Conservation (phyloP, 2,329 filamentous ascomycete species). For the Colletotrichum karsti region DNA sequence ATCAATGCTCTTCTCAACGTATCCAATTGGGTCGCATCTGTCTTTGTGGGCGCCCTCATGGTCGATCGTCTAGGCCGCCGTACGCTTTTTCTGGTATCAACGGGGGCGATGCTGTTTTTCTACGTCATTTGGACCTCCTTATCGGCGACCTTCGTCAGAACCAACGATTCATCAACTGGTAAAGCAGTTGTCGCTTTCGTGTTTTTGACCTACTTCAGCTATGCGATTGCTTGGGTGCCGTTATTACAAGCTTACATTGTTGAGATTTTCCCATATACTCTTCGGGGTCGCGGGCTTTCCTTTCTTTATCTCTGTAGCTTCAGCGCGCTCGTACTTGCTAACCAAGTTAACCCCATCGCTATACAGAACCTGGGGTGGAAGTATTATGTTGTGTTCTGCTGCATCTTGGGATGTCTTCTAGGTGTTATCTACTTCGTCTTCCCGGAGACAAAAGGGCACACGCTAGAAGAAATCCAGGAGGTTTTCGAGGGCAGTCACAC, state of each 20-base stretch:
- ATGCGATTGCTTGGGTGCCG: conserved; percentile 44
- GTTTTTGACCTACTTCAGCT: conserved; percentile 47
- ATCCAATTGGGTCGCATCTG: conserved; percentile 24
- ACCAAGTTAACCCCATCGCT: conserved; percentile 50
- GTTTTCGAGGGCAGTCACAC: background rate
- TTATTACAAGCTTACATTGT: conserved; percentile 39
- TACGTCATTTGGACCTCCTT: conserved; percentile 49
- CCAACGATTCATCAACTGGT: conserved; percentile 9
- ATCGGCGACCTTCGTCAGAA: conserved; percentile 28
- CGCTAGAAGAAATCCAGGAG: background rate
- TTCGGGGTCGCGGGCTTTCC: conserved; percentile 26
- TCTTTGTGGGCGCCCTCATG: conserved; percentile 32
- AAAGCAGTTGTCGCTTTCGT: conserved; percentile 42
- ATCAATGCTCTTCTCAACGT: conserved; percentile 46
- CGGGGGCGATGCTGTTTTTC: conserved; percentile 42
- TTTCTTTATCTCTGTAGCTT: conserved; percentile 19
- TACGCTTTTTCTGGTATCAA: conserved; percentile 40
- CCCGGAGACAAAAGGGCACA: conserved; percentile 41
- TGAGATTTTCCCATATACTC: conserved; percentile 37
- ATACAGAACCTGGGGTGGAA: conserved; percentile 46
- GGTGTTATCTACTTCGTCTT: conserved; percentile 46
- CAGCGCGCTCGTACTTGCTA: conserved; percentile 40
- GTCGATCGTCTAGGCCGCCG: conserved; percentile 40
- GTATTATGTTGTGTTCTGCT: conserved; percentile 50
- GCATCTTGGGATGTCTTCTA: conserved; percentile 41